Evolutionary conservation across 2,329 filamentous ascomycete species (phyloP).

Genomic region (Pochonia chlamydosporia): DNA sequence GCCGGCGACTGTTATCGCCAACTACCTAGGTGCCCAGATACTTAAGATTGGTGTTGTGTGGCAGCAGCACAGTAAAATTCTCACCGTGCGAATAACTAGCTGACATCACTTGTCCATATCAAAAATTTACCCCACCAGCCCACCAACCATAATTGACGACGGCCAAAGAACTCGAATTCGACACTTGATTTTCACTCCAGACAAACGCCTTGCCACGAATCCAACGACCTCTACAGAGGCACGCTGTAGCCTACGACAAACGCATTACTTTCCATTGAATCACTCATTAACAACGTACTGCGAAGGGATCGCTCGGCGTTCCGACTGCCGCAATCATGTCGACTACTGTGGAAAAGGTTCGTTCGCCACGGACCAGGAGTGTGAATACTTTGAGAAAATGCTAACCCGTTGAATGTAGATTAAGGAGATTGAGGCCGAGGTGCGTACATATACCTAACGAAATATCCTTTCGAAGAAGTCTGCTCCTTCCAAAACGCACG

Average conservation of each 20-base stretch:
- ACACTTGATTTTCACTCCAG: neutral
- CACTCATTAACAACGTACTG: neutral
- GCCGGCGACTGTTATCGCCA: no score
- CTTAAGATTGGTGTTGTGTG: no score
- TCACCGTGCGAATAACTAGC: slow-evolving; percentile 2
- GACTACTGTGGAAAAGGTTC: slow-evolving; percentile 94
- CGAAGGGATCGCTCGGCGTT: slow-evolving; percentile 1
- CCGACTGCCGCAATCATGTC: slow-evolving; percentile 61
- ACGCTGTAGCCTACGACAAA: neutral
- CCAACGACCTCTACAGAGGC: neutral
- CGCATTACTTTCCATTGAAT: neutral
- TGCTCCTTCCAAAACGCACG: neutral
- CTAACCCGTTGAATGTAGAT: slow-evolving; percentile 57
- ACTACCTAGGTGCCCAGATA: no score
- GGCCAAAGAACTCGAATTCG: neutral
- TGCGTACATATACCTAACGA: slow-evolving; percentile 37
- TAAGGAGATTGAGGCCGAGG: slow-evolving; percentile 94
- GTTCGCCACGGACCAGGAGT: slow-evolving; percentile 17
- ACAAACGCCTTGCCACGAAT: neutral
- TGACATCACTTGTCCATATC: slow-evolving; percentile 26
- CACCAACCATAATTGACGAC: slow-evolving; percentile 6
- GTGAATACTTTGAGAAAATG: slow-evolving; percentile 6
- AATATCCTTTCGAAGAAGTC: no score
- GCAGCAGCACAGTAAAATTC: no score
- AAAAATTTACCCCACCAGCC: slow-evolving; percentile 37